Base-by-base conservation (phyloP, 192 early-diverging fungal genomes). In the Umbelopsis sp. region DNA sequence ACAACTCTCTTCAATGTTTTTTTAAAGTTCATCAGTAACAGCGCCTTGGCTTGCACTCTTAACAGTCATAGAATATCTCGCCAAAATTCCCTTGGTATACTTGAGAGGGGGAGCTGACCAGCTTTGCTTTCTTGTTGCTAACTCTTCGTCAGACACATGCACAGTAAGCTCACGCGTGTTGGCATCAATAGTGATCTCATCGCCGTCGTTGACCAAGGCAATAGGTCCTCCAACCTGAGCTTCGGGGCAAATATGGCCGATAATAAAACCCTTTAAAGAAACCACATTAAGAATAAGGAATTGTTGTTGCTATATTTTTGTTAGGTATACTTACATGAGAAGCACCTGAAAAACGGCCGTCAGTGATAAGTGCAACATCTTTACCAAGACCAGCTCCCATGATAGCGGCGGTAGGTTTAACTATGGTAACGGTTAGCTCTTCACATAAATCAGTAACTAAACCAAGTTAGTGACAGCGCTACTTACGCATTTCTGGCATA, bases 301-400 rank as follows among this genome's bases (percentile, higher is more conserved):
- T 26, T 6, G 31, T 16, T 45, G 31, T 73, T 38, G 12, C 38
- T 41, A 5, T 41, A 11, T 11, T 5, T 41, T 11, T 41, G 8
- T 41, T 41, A 11, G 4, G 32, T 26, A 5, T 38, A 74, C 84
- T 77, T 74, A 89, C 93, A 80, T 99, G 97, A 78, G 89, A 91
- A n/a, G 95, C 97, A 50, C 97, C 97, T 17, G 96, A 97, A 88
- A 99, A 99, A 38, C 96, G 92, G 51, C 98, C 98, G 72, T 99
- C 98, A 5, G 98, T 99, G 45, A 99, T 85, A 68, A 99, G 83
- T 0, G 96, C 96, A 32, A 98, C 96, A 80, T 98, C 91, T 74
- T 97, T 89, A 71, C 98, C 96, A 72, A 99, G 89, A 4, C 98
- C 98, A 9, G 98, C 98, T 32, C 98, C 98, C 95, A 99, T 99